Percentiles rank a stretch among this genome's conserved stretches.
Conservation (phyloP, 1,284 basidiomycete genomes). For the Clitocybe nebularis region DNA sequence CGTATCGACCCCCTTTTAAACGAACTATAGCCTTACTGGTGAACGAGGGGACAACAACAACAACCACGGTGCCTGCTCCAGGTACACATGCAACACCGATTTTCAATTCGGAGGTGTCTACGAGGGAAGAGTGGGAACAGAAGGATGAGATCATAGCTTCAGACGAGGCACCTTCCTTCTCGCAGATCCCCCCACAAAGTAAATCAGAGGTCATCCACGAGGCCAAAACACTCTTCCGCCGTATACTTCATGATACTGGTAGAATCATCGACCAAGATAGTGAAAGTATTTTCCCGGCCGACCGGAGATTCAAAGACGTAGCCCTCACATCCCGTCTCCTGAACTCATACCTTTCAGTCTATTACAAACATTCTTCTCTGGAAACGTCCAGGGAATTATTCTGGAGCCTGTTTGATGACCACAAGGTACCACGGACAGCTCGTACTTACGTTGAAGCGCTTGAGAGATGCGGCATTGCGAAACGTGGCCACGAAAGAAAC, state of each 20-base stretch:
- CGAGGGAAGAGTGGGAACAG: constrained; percentile 1
- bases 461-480: constrained; percentile 55
- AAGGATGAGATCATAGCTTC: constrained; percentile 5
- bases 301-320: constrained; percentile 57
- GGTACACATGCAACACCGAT: neutral
- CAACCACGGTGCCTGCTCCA: constrained; percentile 9
- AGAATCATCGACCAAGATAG: constrained; percentile 12
- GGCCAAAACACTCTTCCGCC: constrained; percentile 64
- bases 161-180: constrained; percentile 36
- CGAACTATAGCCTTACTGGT: constrained; percentile 40
- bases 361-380: constrained; percentile 61
- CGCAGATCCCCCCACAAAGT: constrained; percentile 71
- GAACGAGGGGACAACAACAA: constrained; percentile 15
- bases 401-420: constrained; percentile 40
- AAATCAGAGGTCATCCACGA: constrained; percentile 73
- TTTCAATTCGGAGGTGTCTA: neutral
- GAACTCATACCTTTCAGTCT: constrained; percentile 81
- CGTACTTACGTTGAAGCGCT: constrained; percentile 63
- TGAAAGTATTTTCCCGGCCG: constrained; percentile 19
- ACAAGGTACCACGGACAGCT: constrained; percentile 45
- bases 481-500: constrained; percentile 40
- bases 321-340: constrained; percentile 59
- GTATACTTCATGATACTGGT: constrained; percentile 54
- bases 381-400: constrained; percentile 46
- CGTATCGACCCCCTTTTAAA: constrained; percentile 71